Base-by-base conservation (phyloP, 306 rosid species). In the Fragaria ananassa region DNA sequence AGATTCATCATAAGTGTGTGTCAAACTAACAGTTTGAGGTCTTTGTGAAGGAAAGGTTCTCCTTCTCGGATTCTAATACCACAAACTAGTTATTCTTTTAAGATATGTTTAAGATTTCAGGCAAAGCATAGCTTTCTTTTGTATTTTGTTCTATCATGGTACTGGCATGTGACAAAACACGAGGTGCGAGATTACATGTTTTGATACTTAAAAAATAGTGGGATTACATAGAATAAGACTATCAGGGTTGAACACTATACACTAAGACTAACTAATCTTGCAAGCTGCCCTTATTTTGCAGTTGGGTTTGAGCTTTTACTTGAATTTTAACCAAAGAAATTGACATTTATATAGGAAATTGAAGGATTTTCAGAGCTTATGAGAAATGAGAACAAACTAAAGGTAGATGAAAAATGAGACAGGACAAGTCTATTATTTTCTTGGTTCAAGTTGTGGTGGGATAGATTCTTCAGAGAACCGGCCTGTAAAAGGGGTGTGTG, bases 31-130 rank as follows among this genome's bases (percentile, higher is more conserved):
- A 29, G 68, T 72, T 46, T n/a, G n/a, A 65, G 71, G 68, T 7
- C 37, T 75, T 25, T 46, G 45, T 31, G 62, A 76, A 76, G 64
- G 29, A 45, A 66, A 50, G 74, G 76, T 75, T 82, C 58, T 35
- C 3, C 73, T 50, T 31, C 46, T 58, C 12, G 50, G 74, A 71
- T 83, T 73, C 69, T 66, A 78, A 50, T 39, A 21, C 79, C 45
- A 71, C 61, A 46, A 71, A 53, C 70, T 10, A 83, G 44, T 72
- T 71, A 75, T 66, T 80, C 67, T 74, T 57, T 58, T 51, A 42
- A 79, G 67, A 61, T 80, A 51, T 50, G 70, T 45, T 70, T 60
- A 58, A 49, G 42, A 29, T 23, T 44, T 46, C 23, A 34, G 45
- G 44, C 41, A 15, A 23, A 69, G 64, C 56, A 31, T 31, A 17